A percentile compares a stretch with the other conserved stretches of the same genome.
phyloP scores from a whole-genome alignment of 208 protist genomes.

The Phytomonas sp. region DNA sequence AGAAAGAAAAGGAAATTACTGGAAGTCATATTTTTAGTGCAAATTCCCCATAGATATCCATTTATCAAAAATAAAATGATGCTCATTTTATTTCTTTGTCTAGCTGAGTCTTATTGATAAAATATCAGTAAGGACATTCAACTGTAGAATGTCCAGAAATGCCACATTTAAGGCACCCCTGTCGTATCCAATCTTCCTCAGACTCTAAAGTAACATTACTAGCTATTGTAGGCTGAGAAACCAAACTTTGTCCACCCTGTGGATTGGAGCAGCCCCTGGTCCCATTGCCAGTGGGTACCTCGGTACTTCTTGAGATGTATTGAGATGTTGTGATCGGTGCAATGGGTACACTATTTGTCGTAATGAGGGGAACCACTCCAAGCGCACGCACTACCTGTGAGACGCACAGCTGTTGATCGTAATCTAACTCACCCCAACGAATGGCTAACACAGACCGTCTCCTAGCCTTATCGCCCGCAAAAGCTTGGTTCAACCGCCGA shows the following conservation, averaged over 20 bases:
- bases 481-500: constrained; percentile 22
- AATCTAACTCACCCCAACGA: constrained; percentile 69
- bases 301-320: constrained; percentile 11
- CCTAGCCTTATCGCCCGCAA: neutral
- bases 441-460: constrained; percentile 30
- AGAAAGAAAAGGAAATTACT: neutral
- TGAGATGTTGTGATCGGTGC: constrained; percentile 15
- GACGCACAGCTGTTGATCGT: constrained; percentile 50
- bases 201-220: constrained; percentile 4
- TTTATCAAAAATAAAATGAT: neutral
- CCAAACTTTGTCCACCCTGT: neutral
- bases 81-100: neutral
- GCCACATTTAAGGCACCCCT: constrained; percentile 53
- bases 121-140: constrained; percentile 33
- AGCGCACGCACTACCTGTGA: constrained; percentile 53
- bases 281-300: constrained; percentile 5
- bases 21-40: neutral
- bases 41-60: neutral
- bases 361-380: constrained; percentile 32
- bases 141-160: constrained; percentile 36
- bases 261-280: no score
- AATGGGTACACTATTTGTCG: constrained; percentile 10
- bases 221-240: constrained; percentile 15
- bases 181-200: neutral
- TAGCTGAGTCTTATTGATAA: neutral